A percentile compares a stretch with the other conserved stretches of the same genome.
Evolutionary conservation across 495 filamentous ascomycete species (phyloP).

Genomic region (Lophium mytilinum): DNA sequence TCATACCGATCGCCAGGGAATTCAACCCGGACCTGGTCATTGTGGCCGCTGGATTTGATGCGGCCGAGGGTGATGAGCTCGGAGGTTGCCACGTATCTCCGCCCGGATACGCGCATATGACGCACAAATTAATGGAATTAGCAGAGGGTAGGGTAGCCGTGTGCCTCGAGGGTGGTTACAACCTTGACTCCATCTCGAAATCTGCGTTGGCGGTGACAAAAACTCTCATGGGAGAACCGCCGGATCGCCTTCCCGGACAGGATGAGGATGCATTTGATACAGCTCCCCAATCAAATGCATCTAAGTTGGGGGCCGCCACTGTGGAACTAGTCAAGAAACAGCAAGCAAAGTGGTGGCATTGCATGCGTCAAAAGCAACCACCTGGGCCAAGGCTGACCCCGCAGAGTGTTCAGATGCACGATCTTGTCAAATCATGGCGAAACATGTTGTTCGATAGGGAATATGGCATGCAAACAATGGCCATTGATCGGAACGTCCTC

Average conservation of each 20-base stretch:
- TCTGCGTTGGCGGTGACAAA: slow-evolving; percentile 86
- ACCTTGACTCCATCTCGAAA: slow-evolving; percentile 81
- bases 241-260: slow-evolving; percentile 49
- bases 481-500: slow-evolving; percentile 60
- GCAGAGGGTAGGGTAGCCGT: slow-evolving; percentile 84
- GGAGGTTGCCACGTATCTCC: slow-evolving; percentile 89
- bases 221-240: slow-evolving; percentile 91
- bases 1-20: slow-evolving; percentile 94
- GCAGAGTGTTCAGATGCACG: slow-evolving; percentile 45
- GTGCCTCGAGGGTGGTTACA: slow-evolving; percentile 92
- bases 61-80: slow-evolving; percentile 83
- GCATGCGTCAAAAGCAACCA: slow-evolving; percentile 45
- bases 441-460: slow-evolving; percentile 57
- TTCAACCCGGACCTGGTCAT: slow-evolving; percentile 94
- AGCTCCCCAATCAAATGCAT: slow-evolving; percentile 22
- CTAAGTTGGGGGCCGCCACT: slow-evolving; percentile 23
- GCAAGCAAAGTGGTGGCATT: slow-evolving; percentile 53
- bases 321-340: slow-evolving; percentile 47
- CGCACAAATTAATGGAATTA: slow-evolving; percentile 96
- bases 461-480: slow-evolving; percentile 65
- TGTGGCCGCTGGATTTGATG: slow-evolving; percentile 92
- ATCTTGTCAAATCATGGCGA: slow-evolving; percentile 70
- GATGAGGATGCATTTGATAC: slow-evolving; percentile 35
- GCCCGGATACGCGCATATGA: slow-evolving; percentile 94
- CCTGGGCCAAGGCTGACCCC: slow-evolving; percentile 16